These are phyloP conservation scores for Lodderomyces orthopsilosis DNA, from an alignment of 1,139 yeast species.

Conservation along the genomic window DNA sequence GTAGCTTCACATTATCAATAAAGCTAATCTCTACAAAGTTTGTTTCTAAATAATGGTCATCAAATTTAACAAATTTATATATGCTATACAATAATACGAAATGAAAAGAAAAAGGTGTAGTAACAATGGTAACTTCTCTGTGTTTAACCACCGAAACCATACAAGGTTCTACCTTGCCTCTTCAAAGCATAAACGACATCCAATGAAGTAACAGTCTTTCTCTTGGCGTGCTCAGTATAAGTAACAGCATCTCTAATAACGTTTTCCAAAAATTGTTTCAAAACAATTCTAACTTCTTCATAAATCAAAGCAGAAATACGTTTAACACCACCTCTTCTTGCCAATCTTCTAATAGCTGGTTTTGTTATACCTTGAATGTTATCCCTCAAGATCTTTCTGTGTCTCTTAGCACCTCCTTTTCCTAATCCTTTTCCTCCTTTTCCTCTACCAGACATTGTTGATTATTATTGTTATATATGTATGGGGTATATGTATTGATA, in stretches of 20 bases:
- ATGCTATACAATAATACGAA: constrained; percentile 4
- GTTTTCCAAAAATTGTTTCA: constrained; percentile 92
- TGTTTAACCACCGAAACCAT: constrained; percentile 98
- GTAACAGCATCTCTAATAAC: constrained; percentile 99
- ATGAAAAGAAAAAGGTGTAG: not conserved
- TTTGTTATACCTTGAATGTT: constrained; percentile 99
- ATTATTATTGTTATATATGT: constrained; percentile 1
- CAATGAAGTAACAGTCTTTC: constrained; percentile 98
- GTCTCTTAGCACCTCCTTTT: constrained; percentile 99
- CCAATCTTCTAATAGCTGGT: constrained; percentile 99
- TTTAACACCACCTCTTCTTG: constrained; percentile 99
- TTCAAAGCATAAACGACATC: constrained; percentile 99
- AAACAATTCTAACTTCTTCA: constrained; percentile 98
- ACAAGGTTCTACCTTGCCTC: constrained; percentile 99
- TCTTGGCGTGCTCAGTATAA: constrained; percentile 99
- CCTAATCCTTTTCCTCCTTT: constrained; percentile 99
- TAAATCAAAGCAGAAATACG: constrained; percentile 98
- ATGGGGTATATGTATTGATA: constrained; percentile 1
- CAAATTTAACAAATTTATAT: not conserved
- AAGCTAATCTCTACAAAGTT: too few species aligned
- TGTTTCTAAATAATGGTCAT: constrained; percentile 1
- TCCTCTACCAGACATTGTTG: constrained; percentile 96
- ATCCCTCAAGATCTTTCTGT: constrained; percentile 98
- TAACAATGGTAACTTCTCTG: not conserved
- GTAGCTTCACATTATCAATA: too few species aligned